phyloP scores from a whole-genome alignment of 1,284 basidiomycete species.

The Marasmius sp. region DNA sequence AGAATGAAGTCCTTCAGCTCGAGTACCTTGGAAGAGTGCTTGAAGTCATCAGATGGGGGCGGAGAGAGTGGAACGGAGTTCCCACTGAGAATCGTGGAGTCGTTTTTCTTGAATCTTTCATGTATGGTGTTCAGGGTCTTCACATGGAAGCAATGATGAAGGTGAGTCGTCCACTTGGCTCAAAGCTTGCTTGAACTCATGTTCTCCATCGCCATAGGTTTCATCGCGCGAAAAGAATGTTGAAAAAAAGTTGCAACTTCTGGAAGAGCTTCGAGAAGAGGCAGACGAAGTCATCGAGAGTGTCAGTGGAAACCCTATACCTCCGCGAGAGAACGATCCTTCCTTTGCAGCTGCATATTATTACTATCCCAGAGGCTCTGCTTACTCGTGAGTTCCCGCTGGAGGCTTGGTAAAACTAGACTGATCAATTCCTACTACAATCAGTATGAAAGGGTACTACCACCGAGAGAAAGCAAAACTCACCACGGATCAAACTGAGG shows the following conservation, averaged over 20 bases:
- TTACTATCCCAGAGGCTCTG: not conserved
- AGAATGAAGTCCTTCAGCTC: not conserved
- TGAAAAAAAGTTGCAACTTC: not conserved
- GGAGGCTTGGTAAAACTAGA: not conserved
- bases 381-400: not conserved
- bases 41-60: conserved; percentile 24
- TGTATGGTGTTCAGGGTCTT: conserved; percentile 23
- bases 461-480: not conserved
- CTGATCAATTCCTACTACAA: too few species aligned
- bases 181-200: not conserved
- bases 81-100: conserved; percentile 21
- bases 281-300: conserved; percentile 10
- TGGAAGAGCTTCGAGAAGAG: conserved; percentile 8
- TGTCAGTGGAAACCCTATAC: not conserved
- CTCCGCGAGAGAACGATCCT: conserved; percentile 1
- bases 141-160: conserved; percentile 25
- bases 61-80: conserved; percentile 23
- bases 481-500: not conserved
- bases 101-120: conserved; percentile 28
- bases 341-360: conserved; percentile 3
- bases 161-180: conserved; percentile 12
- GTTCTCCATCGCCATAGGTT: not conserved
- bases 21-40: conserved; percentile 20
- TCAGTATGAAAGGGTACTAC: not conserved
- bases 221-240: not conserved